Evolutionary conservation across 129 eudicot species (phyloP), one percentile per base, ranked within the genome.

Genomic region (Chrysanthemum lavandulifolium): DNA sequence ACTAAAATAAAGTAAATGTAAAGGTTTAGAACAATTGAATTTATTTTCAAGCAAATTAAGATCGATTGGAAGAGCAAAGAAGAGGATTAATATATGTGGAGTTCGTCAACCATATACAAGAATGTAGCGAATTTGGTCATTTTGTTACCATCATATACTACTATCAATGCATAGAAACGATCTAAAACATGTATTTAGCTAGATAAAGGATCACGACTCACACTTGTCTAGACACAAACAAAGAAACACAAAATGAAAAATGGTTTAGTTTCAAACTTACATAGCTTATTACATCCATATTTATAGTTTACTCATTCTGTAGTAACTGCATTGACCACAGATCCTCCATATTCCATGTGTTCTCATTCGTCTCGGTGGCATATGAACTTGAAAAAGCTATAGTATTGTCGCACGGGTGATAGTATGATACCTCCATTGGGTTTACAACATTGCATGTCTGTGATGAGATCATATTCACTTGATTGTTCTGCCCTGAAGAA

Each of bases 341-440:
- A 77, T 92, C 94, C 58, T 89, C 96, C 84, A 89, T 80, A 76
- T 85, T 82, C 98, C 96, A 92, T 18, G 84, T 19, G 64, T 76
- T 81, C 68, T 86, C 93, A 57, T 71, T 82, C 13, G 89, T 49
- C 69, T 81, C 89, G 2, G 73, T 40, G 57, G 85, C 73, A 48
- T 85, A 80, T 1, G 86, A 61, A 25, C 48, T 40, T 36, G 85
- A 76, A 14, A 80, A 80, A 67, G 40, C 56, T 6, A 68, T 77
- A 31, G 84, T 13, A 61, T 86, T 81, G 50, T 75, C 87, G 62
- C 67, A 76, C 1, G 53, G 61, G 45, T 66, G 73, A 71, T 78
- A 65, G 15, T 78, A 65, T 0, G 82, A 71, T 2, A 54, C 88
- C 61, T 59, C 84, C 80, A 59, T 76, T 65, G 81, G 84, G 69